These are phyloP conservation scores for Stereum hirsutum DNA, from an alignment of 1,284 basidiomycete genomes.

Conservation along the genomic window DNA sequence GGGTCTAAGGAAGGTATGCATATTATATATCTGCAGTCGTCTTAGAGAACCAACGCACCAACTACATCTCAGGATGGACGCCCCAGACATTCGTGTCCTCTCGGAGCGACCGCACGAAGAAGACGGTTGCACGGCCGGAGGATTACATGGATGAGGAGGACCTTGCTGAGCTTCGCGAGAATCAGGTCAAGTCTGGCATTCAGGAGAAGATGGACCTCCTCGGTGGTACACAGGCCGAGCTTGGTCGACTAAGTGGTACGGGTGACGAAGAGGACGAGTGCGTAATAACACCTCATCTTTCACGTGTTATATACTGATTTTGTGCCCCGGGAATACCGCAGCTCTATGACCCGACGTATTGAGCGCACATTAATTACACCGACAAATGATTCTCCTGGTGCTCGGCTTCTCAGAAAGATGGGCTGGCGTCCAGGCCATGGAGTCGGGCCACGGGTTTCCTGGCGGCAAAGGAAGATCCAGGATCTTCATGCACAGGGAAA, in stretches of 20 bases:
- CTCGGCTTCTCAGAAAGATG: constrained; percentile 85
- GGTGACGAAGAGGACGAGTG: constrained; percentile 46
- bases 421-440: constrained; percentile 93
- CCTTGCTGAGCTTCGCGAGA: constrained; percentile 70
- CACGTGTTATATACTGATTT: constrained; percentile 4
- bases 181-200: constrained; percentile 66
- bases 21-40: neutral
- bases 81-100: constrained; percentile 90
- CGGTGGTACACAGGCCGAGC: constrained; percentile 46
- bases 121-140: constrained; percentile 56
- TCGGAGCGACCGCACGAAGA: constrained; percentile 61
- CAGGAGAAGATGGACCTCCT: constrained; percentile 66
- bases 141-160: constrained; percentile 99
- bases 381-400: constrained; percentile 67
- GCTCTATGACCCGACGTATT: constrained; percentile 52
- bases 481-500: constrained; percentile 37
- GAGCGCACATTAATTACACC: constrained; percentile 51
- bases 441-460: constrained; percentile 84
- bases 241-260: constrained; percentile 7
- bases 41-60: neutral
- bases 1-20: constrained; percentile 86
- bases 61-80: constrained; percentile 82
- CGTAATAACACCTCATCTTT: constrained; percentile 18
- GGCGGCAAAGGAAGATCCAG: constrained; percentile 66
- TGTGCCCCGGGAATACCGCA: constrained; percentile 17